phyloP scores from a whole-genome alignment of 2,329 filamentous ascomycete species.

The Colletotrichum salicis region DNA sequence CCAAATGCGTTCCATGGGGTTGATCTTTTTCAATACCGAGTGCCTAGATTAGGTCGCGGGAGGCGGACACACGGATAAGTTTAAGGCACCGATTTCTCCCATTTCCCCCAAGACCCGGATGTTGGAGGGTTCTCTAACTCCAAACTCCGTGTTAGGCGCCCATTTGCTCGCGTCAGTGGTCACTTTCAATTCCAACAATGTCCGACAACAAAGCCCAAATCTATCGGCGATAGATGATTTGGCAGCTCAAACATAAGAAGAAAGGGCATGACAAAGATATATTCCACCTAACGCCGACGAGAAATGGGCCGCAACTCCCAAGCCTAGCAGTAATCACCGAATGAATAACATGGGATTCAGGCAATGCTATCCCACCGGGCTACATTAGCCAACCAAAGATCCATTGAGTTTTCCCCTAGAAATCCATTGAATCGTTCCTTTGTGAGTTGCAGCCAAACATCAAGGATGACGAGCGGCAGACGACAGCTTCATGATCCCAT shows the following conservation, averaged over 20 bases:
- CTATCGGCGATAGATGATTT: not conserved
- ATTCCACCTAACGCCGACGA: conserved; percentile 1
- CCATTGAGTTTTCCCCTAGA: too few relatives aligned
- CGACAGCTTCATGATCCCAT: not conserved
- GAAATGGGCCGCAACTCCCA: not conserved
- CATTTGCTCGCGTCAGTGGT: not conserved
- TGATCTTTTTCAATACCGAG: too few relatives aligned
- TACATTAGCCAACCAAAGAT: too few relatives aligned
- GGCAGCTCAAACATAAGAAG: not conserved
- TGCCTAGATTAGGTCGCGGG: too few relatives aligned
- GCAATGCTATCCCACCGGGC: too few relatives aligned
- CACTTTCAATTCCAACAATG: not conserved
- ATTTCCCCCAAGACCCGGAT: not conserved
- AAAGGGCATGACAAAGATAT: not conserved
- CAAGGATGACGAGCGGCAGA: not conserved
- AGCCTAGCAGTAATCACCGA: not conserved
- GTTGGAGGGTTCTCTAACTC: not conserved
- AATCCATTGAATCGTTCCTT: too few relatives aligned
- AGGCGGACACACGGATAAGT: not conserved
- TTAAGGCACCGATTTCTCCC: not conserved
- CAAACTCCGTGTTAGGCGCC: not conserved
- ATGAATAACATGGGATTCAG: too few relatives aligned
- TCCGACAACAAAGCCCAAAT: not conserved
- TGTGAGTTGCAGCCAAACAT: too few relatives aligned
- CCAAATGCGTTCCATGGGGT: not conserved